Percentiles rank a stretch among this genome's conserved stretches.
These are phyloP conservation scores for Luzula sylvatica DNA, from an alignment of 176 grass and related monocot genomes.

Conservation along the genomic window DNA sequence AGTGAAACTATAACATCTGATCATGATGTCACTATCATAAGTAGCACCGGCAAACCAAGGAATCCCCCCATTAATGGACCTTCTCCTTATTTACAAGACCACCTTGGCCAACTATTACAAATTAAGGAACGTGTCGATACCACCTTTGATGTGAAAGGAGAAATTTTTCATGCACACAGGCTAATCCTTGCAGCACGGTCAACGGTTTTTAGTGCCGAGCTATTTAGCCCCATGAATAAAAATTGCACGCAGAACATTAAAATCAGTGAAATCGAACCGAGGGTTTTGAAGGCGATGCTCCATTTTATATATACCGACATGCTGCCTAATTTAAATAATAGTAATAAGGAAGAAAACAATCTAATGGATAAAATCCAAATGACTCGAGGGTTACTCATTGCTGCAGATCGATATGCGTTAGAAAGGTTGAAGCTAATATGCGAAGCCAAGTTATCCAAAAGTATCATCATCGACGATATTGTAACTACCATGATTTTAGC, in stretches of 20 bases:
- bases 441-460: constrained; percentile 21
- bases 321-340: background rate
- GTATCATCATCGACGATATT: constrained; percentile 19
- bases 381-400: constrained; percentile 24
- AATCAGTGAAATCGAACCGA: background rate
- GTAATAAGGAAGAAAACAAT: background rate
- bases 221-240: constrained; percentile 22
- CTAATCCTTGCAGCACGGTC: constrained; percentile 13
- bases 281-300: constrained; percentile 32
- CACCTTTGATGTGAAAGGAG: constrained; percentile 3
- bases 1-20: too few relatives aligned
- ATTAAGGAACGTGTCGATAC: background rate
- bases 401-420: constrained; percentile 33
- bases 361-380: background rate
- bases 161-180: constrained; percentile 11
- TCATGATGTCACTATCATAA: too few relatives aligned
- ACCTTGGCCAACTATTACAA: constrained; percentile 22
- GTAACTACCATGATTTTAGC: constrained; percentile 29
- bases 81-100: constrained; percentile 8
- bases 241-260: background rate
- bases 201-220: constrained; percentile 30
- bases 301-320: constrained; percentile 40
- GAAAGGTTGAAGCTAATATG: constrained; percentile 43
- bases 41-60: too few relatives aligned
- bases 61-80: too few relatives aligned